Conservation (phyloP, 208 protist species). For the Crithidia bombi region DNA sequence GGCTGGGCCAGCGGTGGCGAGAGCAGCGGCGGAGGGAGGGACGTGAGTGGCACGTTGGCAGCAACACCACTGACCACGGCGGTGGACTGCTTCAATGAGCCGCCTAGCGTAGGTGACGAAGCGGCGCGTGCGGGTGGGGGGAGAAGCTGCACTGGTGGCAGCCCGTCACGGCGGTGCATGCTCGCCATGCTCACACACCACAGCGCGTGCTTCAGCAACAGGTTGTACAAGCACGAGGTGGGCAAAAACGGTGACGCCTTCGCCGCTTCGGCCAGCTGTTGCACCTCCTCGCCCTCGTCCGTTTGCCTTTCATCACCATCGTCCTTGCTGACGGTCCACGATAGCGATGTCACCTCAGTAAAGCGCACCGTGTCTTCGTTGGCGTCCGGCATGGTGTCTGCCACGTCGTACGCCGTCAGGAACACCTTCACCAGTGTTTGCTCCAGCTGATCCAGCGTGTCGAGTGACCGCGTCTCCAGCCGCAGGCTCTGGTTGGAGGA, state of each 20-base stretch:
- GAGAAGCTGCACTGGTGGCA: conserved; percentile 6
- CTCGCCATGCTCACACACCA: conserved; percentile 26
- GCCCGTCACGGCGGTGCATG: neutral
- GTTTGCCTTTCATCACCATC: neutral
- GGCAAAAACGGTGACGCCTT: conserved; percentile 12
- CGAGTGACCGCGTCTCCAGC: conserved; percentile 22
- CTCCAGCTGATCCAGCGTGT: conserved; percentile 41
- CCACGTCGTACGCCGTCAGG: conserved; percentile 22
- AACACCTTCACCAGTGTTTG: conserved; percentile 45
- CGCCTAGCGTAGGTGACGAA: neutral
- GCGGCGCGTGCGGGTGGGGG: neutral
- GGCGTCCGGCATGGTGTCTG: neutral
- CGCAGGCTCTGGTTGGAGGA: conserved; percentile 1
- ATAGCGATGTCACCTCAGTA: neutral
- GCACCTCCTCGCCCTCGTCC: neutral
- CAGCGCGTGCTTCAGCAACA: conserved; percentile 37
- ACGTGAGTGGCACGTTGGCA: neutral
- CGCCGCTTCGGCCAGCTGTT: neutral
- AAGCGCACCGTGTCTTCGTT: neutral
- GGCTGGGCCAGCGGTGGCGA: neutral
- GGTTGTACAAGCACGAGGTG: conserved; percentile 33
- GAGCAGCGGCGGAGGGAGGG: neutral
- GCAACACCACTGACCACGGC: neutral
- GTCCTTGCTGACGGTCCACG: neutral
- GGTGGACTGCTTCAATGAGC: neutral